These are phyloP conservation scores for Ustilago bromivora DNA, from an alignment of 1,284 basidiomycete species.

Conservation along the genomic window DNA sequence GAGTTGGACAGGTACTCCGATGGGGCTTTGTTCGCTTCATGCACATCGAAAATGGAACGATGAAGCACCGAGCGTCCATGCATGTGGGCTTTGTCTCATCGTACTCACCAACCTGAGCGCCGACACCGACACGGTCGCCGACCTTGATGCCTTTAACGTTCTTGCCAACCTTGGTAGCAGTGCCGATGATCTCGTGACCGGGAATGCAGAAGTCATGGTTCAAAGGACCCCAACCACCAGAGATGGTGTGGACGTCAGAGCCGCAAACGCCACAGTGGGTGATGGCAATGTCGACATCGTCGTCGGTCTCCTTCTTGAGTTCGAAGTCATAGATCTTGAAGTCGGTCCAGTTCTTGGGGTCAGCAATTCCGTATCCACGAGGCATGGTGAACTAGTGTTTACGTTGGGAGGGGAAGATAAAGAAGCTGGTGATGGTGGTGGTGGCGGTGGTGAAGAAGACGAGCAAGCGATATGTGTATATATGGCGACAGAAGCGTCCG, in stretches of 20 bases:
- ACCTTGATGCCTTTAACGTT: conserved; percentile 76
- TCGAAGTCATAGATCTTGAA: conserved; percentile 68
- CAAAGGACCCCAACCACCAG: conserved; percentile 66
- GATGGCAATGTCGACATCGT: conserved; percentile 66
- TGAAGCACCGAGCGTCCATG: not conserved
- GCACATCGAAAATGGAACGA: not conserved
- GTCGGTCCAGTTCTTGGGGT: conserved; percentile 68
- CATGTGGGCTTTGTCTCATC: not conserved
- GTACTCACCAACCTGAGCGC: conserved; percentile 73
- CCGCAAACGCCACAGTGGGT: conserved; percentile 67
- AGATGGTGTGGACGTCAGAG: conserved; percentile 62
- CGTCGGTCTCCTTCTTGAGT: conserved; percentile 63
- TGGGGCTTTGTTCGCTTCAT: not conserved
- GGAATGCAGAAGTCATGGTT: conserved; percentile 69
- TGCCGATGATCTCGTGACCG: conserved; percentile 77
- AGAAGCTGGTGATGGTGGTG: not conserved
- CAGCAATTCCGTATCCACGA: conserved; percentile 65
- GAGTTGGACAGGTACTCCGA: not conserved
- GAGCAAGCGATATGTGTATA: not conserved
- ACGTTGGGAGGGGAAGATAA: not conserved
- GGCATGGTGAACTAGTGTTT: conserved; percentile 30
- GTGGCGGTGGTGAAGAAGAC: not conserved
- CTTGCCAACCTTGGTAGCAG: conserved; percentile 70
- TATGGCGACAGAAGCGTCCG: not conserved
- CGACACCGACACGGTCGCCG: conserved; percentile 77